These are phyloP conservation scores for Boletus eberwhitei DNA, from an alignment of 768 basidiomycete species.

Conservation along the genomic window DNA sequence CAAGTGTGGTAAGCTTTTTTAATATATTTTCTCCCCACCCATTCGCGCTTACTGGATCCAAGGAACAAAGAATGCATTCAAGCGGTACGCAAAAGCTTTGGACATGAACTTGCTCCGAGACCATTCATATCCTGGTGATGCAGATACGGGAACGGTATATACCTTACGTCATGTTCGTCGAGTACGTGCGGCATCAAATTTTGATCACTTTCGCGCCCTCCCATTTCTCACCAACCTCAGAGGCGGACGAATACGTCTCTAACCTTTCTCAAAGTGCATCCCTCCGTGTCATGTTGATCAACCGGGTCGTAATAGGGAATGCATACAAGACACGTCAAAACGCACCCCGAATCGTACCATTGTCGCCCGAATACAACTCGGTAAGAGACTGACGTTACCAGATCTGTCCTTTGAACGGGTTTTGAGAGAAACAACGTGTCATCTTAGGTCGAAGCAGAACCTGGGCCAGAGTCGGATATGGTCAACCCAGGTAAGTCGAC, in stretches of 20 bases:
- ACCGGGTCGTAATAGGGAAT: constrained; percentile 6
- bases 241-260: constrained; percentile 17
- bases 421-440: no score
- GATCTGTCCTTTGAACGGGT: neutral
- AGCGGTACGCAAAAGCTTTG: constrained; percentile 7
- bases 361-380: constrained; percentile 5
- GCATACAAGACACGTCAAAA: constrained; percentile 9
- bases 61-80: constrained; percentile 16
- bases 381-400: neutral
- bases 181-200: constrained; percentile 3
- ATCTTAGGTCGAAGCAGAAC: constrained; percentile 12
- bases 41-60: neutral
- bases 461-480: constrained; percentile 13
- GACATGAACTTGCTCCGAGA: neutral
- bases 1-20: constrained; percentile 5
- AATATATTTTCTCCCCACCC: neutral
- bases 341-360: constrained; percentile 9
- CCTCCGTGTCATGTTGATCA: constrained; percentile 13
- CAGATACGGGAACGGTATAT: constrained; percentile 15
- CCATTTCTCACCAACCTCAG: constrained; percentile 6
- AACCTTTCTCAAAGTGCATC: constrained; percentile 8
- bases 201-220: neutral
- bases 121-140: neutral
- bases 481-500: constrained; percentile 8
- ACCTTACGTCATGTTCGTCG: constrained; percentile 13